Evolutionary conservation across 345 rosid genomes (phyloP), one percentile per base, ranked within the genome.

Genomic region (Erysimum cheiranthoides): DNA sequence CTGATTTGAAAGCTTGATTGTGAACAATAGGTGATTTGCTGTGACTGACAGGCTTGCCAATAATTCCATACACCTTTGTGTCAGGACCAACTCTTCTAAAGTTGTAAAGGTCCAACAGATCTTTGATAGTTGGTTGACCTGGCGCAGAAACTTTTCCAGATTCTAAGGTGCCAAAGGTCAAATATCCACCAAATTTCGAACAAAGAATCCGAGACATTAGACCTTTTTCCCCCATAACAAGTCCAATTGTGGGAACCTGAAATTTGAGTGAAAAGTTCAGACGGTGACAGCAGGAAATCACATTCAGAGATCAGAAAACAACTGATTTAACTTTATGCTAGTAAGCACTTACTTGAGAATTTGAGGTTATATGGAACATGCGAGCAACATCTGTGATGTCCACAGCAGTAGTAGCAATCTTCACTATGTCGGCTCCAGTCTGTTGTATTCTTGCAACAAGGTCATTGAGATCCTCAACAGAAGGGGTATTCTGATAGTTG

Each of bases 211-310:
- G 86, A 40, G 97, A 94, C 64, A 92, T 92, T 69, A 94, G 75
- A 49, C 98, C 97, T 76, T 88, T 89, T 52, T 94, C 96, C 3
- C 98, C 96, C 98, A 94, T 94, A 72, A 87, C 96, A 71, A 94
- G 78, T 75, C 89, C 97, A 80, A 90, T 86, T 34, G 85, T 71
- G n/a, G 97, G 97, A 80, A 89, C 92, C 97, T 94, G 85, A 82
- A 78, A 61, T 52, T 67, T 73, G 46, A 39, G 67, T 10, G 31
- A 57, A 10, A 36, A 5, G 2, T 25, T 45, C 32, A 54, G 31
- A 45, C 0, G 5, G 16, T 51, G 21, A 56, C 16, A 57, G n/a
- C 62, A 76, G 4, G 25, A 14, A 54, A 62, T 63, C 76, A 58
- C 35, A 43, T 31, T 34, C 64, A 62, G 5, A 34, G 40, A 47